A percentile compares a stretch with the other conserved stretches of the same genome.
Evolutionary conservation across 2,329 filamentous ascomycete species (phyloP).

Genomic region (Cladosporium sphaerospermum): DNA sequence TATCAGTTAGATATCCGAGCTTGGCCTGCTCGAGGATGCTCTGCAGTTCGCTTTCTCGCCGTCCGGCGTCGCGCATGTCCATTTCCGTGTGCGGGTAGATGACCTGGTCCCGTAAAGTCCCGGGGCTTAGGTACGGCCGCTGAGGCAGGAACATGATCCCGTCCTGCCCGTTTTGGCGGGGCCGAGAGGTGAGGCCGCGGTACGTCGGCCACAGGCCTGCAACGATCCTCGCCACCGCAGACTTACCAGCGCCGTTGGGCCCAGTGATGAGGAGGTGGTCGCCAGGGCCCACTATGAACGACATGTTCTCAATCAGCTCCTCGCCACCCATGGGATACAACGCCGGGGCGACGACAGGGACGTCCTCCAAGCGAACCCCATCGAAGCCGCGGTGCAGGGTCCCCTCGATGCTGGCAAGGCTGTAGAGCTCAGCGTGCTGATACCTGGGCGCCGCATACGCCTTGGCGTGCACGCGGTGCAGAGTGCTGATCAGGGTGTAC

Average conservation of each 20-base stretch:
- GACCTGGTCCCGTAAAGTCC: constrained; percentile 90
- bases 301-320: constrained; percentile 80
- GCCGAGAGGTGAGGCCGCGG: constrained; percentile 81
- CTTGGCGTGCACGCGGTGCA: constrained; percentile 87
- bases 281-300: constrained; percentile 80
- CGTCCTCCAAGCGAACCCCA: constrained; percentile 85
- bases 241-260: constrained; percentile 91
- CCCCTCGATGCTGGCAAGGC: constrained; percentile 83
- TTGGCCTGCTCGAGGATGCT: constrained; percentile 74
- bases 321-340: constrained; percentile 88
- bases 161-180: constrained; percentile 62
- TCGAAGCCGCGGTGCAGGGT: constrained; percentile 94
- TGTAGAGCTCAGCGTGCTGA: constrained; percentile 72
- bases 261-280: constrained; percentile 94
- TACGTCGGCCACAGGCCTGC: constrained; percentile 96
- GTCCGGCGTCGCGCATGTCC: constrained; percentile 80
- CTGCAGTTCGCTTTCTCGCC: constrained; percentile 71
- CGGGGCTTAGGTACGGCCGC: constrained; percentile 83
- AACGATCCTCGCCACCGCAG: constrained; percentile 76
- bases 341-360: constrained; percentile 83
- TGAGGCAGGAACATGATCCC: constrained; percentile 99
- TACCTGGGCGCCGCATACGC: constrained; percentile 69
- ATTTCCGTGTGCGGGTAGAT: constrained; percentile 94
- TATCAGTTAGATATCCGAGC: constrained; percentile 80
- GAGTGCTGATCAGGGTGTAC: constrained; percentile 88